These are phyloP conservation scores for Thelonectria olida DNA, from an alignment of 2,329 filamentous ascomycete species.

Conservation along the genomic window DNA sequence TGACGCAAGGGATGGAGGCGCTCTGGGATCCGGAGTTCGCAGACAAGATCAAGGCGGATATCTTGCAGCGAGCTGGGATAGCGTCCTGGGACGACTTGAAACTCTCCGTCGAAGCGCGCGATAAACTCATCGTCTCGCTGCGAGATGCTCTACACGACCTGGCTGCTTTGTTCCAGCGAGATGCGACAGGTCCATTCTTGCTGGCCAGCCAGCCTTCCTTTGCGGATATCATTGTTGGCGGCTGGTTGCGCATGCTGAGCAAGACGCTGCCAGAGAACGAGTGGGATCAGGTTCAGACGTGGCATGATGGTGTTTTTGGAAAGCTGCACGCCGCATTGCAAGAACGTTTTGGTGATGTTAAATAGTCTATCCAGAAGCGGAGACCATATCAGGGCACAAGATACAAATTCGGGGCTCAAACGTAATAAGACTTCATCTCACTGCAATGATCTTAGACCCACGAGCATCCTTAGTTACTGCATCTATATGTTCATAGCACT, in stretches of 20 bases:
- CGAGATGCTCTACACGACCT: constrained; percentile 52
- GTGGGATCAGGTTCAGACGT: constrained; percentile 56
- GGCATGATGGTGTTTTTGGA: constrained; percentile 62
- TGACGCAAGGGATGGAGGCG: too few relatives aligned
- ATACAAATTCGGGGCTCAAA: too few relatives aligned
- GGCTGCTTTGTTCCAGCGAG: constrained; percentile 49
- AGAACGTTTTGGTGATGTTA: too few relatives aligned
- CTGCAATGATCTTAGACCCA: too few relatives aligned
- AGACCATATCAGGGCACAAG: too few relatives aligned
- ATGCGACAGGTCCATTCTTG: constrained; percentile 57
- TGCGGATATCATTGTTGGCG: constrained; percentile 66
- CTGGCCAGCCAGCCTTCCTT: constrained; percentile 56
- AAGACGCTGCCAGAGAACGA: constrained; percentile 53
- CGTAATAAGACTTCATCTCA: too few relatives aligned
- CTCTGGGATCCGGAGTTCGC: constrained; percentile 61
- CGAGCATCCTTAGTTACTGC: too few relatives aligned
- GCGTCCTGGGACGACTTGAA: constrained; percentile 55
- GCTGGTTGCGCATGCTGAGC: constrained; percentile 60
- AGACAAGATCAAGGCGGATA: constrained; percentile 55
- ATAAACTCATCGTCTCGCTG: constrained; percentile 51
- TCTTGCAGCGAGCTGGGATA: constrained; percentile 57
- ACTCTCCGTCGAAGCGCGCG: constrained; percentile 50
- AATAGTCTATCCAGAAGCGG: too few relatives aligned
- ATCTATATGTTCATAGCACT: too few relatives aligned
- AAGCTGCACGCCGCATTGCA: too few relatives aligned